phyloP scores from a whole-genome alignment of 257 asterid species.

The Jasminum sambac region DNA sequence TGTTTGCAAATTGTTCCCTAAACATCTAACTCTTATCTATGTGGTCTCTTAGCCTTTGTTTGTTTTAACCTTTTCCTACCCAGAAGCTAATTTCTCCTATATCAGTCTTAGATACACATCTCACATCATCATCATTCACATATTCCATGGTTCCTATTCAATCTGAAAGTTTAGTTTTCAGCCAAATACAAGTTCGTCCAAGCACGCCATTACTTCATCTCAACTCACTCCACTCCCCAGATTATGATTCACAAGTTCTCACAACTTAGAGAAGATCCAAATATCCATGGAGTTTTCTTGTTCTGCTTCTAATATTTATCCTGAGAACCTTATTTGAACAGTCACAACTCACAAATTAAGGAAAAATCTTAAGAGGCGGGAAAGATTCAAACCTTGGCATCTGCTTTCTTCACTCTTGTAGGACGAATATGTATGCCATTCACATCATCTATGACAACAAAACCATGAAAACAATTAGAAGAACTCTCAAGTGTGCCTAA shows the following conservation, averaged over 20 bases:
- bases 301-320: neutral
- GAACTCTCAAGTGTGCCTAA: neutral
- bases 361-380: neutral
- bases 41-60: neutral
- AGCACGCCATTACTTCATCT: neutral
- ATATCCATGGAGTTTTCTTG: slow-evolving; percentile 1
- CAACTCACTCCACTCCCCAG: neutral
- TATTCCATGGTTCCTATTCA: no score
- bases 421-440: slow-evolving; percentile 22
- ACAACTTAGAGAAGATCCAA: neutral
- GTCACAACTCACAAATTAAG: neutral
- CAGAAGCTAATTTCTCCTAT: no score
- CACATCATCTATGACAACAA: slow-evolving; percentile 31
- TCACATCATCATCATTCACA: no score
- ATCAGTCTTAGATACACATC: no score
- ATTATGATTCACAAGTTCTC: neutral
- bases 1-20: no score
- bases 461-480: neutral
- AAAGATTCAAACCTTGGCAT: slow-evolving; percentile 35
- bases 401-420: slow-evolving; percentile 30
- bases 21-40: neutral
- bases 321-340: neutral
- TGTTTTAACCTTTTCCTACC: no score
- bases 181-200: no score
- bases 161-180: no score